Conservation (phyloP, 2,329 filamentous ascomycete genomes). For the Cordyceps tenuipes region DNA sequence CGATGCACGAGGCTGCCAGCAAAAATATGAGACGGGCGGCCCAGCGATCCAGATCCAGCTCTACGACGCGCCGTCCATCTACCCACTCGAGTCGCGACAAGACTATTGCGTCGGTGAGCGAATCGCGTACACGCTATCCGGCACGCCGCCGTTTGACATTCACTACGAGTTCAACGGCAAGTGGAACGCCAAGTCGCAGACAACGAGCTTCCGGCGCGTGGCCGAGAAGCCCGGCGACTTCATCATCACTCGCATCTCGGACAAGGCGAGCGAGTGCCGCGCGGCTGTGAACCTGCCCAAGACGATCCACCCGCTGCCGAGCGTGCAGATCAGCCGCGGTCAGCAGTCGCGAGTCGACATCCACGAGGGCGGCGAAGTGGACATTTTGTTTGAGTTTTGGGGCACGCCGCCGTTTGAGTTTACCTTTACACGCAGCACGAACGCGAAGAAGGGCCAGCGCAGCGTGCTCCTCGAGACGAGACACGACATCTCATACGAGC, state of each 20-base stretch:
- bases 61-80: slow-evolving; percentile 86
- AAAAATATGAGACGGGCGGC: slow-evolving; percentile 60
- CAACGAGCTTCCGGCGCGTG: slow-evolving; percentile 83
- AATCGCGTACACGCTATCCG: slow-evolving; percentile 83
- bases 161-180: slow-evolving; percentile 81
- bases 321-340: slow-evolving; percentile 82
- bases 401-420: slow-evolving; percentile 96
- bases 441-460: slow-evolving; percentile 70
- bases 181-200: slow-evolving; percentile 69
- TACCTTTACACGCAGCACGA: slow-evolving; percentile 87
- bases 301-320: slow-evolving; percentile 83
- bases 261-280: slow-evolving; percentile 81
- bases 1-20: slow-evolving; percentile 79
- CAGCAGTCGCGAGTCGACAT: slow-evolving; percentile 78
- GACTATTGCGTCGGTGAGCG: slow-evolving; percentile 96
- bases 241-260: slow-evolving; percentile 75
- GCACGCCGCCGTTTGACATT: slow-evolving; percentile 85
- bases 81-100: slow-evolving; percentile 70
- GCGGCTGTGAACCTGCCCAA: slow-evolving; percentile 72
- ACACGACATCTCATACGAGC: slow-evolving; percentile 75
- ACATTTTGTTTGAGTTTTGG: slow-evolving; percentile 91
- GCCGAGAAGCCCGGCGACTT: slow-evolving; percentile 88
- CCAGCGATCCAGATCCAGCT: slow-evolving; percentile 85
- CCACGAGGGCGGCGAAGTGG: slow-evolving; percentile 89
- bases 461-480: slow-evolving; percentile 80